Base-by-base conservation (phyloP, 352 stramenopile genomes). In the Lagenidium giganteum region DNA sequence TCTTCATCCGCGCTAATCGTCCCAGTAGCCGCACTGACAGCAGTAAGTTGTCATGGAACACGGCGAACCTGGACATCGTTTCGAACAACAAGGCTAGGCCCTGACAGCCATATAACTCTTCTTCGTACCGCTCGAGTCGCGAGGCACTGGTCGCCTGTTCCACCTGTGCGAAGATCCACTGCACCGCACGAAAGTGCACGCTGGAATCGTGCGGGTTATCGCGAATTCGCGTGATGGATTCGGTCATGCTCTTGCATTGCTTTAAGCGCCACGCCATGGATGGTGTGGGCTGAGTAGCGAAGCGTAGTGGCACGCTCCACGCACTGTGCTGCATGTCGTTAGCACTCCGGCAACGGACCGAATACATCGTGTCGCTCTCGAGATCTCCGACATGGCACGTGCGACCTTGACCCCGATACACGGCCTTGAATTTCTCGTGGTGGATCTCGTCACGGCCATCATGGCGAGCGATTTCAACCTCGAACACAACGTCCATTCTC, bases 251-350 rank as follows among this genome's bases (percentile, higher is more conserved):
- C 1, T 41, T 45, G 37, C 75, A 87, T 27, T 83, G 61, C 18
- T 50, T 50, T 23, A 84, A 54, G 5, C 71, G 54, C 75, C 75
- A 87, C 8, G 69, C 58, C 22, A 87, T 51, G 16, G 75, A 82
- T 18, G 76, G 57, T 31, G 57, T 49, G 17, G 64, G 64, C 8
- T 74, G 57, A 2, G 75, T 87, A 22, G 75, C 42, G 32, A 87
- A 62, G 12, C 57, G 59, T 16, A 83, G 61, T 18, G 51, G 54
- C 17, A 51, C 38, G 35, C 71, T 85, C 75, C 75, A 87, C 27
- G 35, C 22, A 54, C 75, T 73, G 40, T 71, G 70, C 36, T 53
- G 62, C 64, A 85, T 70, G 0, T 45, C 42, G 17, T 83, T 82
- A 8, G 67, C 64, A 3, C 47, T 49, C 3, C 75, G 69, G 29